Evolutionary conservation across 2,329 filamentous ascomycete species (phyloP), one percentile per base, ranked within the genome.

Genomic region (Colletotrichum sidae): DNA sequence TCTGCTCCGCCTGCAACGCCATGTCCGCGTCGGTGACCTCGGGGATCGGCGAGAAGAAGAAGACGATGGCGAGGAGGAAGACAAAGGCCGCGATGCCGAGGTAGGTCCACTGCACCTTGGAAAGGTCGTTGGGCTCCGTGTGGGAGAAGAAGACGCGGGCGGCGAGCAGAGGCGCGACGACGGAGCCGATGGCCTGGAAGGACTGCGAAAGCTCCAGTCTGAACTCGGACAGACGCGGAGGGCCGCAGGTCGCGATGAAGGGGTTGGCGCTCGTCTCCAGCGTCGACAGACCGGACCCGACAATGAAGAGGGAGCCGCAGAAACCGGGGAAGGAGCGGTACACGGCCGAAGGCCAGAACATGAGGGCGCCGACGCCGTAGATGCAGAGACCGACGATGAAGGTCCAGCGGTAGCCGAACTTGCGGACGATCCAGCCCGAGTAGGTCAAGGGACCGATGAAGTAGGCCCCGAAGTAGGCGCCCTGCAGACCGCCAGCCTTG

Each of bases 101-200:
- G 70, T 90, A 90, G 2, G 86, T 84, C 86, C 86, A 90, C 72
- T 90, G 88, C 8, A 90, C 87, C 57, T 85, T 89, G 69, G 80
- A 77, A 57, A 90, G 74, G 3, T 83, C 81, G n/a, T 81, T 74
- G 9, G 75, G 76, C 54, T 79, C 80, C 0, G 81, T 84, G 55
- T 85, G 78, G 46, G 83, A 82, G 74, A 90, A 90, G 76, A 90
- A 89, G 53, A 89, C 87, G 54, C 86, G 84, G 2, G 82, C 84
- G 1, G 84, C 87, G 8, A 90, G 76, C 1, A 90, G 82, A 0
- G 87, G 88, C 0, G 86, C 86, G 13, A 87, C 70, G 56, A 88
- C 84, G 0, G 84, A 86, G 3, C 86, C 86, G 41, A 87, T 80
- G 12, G 83, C 86, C 69, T 89, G 86, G 65, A 88, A 82, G 6